A percentile compares a stretch with the other conserved stretches of the same genome.
Conservation (phyloP, 2,329 filamentous ascomycete genomes). For the Botrytis fragariae region DNA sequence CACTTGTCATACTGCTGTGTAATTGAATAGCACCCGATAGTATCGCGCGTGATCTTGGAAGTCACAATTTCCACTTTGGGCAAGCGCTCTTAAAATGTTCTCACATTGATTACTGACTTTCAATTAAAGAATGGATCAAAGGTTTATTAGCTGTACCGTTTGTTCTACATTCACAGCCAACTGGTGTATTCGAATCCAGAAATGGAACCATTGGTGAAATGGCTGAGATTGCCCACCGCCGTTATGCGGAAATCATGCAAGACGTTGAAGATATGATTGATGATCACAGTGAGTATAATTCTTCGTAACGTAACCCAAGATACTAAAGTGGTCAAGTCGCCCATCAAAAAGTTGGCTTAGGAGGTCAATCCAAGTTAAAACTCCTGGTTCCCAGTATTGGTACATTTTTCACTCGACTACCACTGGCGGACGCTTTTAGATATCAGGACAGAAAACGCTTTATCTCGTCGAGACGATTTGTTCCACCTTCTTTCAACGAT, state of each 20-base stretch:
- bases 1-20: background rate
- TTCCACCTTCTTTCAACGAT: conserved; percentile 96
- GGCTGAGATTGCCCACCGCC: conserved; percentile 75
- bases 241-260: conserved; percentile 92
- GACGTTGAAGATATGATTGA: conserved; percentile 91
- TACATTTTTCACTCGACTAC: conserved; percentile 87
- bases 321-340: conserved; percentile 52
- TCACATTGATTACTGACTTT: background rate
- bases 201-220: conserved; percentile 65
- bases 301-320: conserved; percentile 15
- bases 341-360: conserved; percentile 63
- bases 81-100: background rate
- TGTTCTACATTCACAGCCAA: conserved; percentile 92
- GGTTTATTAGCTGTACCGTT: conserved; percentile 91
- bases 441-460: conserved; percentile 83
- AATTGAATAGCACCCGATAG: background rate
- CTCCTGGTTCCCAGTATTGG: conserved; percentile 88
- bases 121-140: conserved; percentile 83
- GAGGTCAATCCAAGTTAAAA: conserved; percentile 82
- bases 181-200: conserved; percentile 73
- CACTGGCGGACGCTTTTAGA: conserved; percentile 84
- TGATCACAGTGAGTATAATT: conserved; percentile 69
- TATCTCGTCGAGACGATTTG: conserved; percentile 89
- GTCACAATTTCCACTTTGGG: background rate
- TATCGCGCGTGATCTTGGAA: background rate